phyloP scores from a whole-genome alignment of 495 filamentous ascomycete genomes.

The Penicillium antarcticum region DNA sequence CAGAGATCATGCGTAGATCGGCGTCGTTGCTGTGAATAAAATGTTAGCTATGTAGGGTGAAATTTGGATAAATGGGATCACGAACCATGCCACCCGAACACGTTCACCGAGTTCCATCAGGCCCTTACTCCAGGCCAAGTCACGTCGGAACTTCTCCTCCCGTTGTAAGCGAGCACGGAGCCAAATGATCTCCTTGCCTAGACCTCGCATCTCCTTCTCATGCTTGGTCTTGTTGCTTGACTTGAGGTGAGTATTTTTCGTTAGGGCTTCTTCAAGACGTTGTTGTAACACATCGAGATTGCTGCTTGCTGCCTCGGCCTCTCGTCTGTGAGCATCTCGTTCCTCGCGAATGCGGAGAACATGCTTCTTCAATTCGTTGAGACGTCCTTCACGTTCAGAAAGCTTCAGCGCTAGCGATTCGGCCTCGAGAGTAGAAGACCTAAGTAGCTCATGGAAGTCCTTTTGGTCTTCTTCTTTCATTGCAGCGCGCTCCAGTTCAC shows the following conservation, averaged over 20 bases:
- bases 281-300: slow-evolving; percentile 53
- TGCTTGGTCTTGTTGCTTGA: slow-evolving; percentile 57
- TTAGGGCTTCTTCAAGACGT: slow-evolving; percentile 51
- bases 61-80: slow-evolving; percentile 21
- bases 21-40: slow-evolving; percentile 72
- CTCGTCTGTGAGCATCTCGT: slow-evolving; percentile 46
- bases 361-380: slow-evolving; percentile 55
- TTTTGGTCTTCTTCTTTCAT: slow-evolving; percentile 57
- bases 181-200: slow-evolving; percentile 88
- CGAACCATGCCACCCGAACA: slow-evolving; percentile 80
- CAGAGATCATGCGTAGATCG: slow-evolving; percentile 76
- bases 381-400: slow-evolving; percentile 46
- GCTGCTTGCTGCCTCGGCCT: slow-evolving; percentile 43
- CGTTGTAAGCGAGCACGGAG: slow-evolving; percentile 72
- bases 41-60: slow-evolving; percentile 13
- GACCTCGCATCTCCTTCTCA: slow-evolving; percentile 74
- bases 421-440: slow-evolving; percentile 62
- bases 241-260: slow-evolving; percentile 36
- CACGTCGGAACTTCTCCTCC: slow-evolving; percentile 74
- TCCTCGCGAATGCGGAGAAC: slow-evolving; percentile 58
- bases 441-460: slow-evolving; percentile 64
- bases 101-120: slow-evolving; percentile 72
- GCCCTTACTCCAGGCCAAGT: slow-evolving; percentile 78
- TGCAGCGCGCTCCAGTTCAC: slow-evolving; percentile 43
- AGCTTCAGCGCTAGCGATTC: slow-evolving; percentile 61